Percentiles rank a stretch among this genome's conserved stretches.
phyloP scores from a whole-genome alignment of 1,139 yeast genomes.

The Yamadazyma triangularis region DNA sequence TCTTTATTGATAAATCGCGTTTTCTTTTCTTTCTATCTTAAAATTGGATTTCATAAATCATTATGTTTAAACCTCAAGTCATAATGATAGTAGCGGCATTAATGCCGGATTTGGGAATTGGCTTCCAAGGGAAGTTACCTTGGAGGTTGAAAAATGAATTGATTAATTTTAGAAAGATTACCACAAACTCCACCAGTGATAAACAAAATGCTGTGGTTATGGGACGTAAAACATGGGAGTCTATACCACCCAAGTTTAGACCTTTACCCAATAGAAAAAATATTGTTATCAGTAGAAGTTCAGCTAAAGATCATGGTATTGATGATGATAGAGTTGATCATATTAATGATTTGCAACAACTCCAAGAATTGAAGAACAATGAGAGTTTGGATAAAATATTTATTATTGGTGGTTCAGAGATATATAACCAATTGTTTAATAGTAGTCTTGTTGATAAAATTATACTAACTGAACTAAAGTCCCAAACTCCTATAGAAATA shows the following conservation, averaged over 20 bases:
- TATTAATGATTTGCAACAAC: constrained; percentile 36
- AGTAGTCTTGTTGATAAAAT: constrained; percentile 49
- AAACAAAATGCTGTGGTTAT: constrained; percentile 76
- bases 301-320: constrained; percentile 11
- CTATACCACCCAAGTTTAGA: constrained; percentile 78
- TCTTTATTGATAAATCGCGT: constrained; percentile 10
- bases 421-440: constrained; percentile 56
- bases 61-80: constrained; percentile 20
- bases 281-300: constrained; percentile 60
- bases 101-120: constrained; percentile 78
- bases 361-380: constrained; percentile 38
- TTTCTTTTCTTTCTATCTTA: not conserved
- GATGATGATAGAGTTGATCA: constrained; percentile 23
- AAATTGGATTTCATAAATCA: not conserved
- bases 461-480: constrained; percentile 68
- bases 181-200: constrained; percentile 32
- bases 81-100: constrained; percentile 82
- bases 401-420: constrained; percentile 91
- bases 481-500: constrained; percentile 41
- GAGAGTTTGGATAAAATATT: constrained; percentile 49
- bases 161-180: constrained; percentile 75
- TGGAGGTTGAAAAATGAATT: constrained; percentile 86
- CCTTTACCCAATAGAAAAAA: constrained; percentile 78
- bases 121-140: constrained; percentile 75
- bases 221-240: constrained; percentile 97